Conservation (phyloP, 164 flowering plant genomes). For the Hamamelis virginiana region DNA sequence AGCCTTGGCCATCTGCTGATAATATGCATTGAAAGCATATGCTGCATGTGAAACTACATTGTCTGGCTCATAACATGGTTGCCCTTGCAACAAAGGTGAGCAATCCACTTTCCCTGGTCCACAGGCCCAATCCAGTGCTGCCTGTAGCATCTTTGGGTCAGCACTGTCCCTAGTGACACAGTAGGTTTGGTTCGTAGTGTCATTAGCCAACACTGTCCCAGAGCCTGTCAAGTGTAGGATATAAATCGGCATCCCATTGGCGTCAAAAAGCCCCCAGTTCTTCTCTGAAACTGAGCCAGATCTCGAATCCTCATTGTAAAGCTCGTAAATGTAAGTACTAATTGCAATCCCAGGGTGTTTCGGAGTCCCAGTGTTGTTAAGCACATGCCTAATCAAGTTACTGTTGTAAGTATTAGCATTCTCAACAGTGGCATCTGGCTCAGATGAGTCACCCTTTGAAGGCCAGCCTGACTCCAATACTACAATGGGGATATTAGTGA, state of each 20-base stretch:
- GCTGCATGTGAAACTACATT: constrained; percentile 69
- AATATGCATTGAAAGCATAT: constrained; percentile 84
- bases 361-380: constrained; percentile 86
- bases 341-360: constrained; percentile 79
- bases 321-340: constrained; percentile 86
- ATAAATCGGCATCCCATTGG: constrained; percentile 65
- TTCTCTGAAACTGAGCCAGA: constrained; percentile 75
- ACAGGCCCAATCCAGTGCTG: constrained; percentile 94
- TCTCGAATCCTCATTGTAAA: constrained; percentile 79
- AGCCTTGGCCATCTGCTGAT: constrained; percentile 61
- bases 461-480: constrained; percentile 92
- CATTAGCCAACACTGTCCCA: constrained; percentile 78
- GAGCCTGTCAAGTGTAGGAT: constrained; percentile 64
- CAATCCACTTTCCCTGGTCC: constrained; percentile 92
- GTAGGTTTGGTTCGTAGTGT: constrained; percentile 80
- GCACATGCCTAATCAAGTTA: constrained; percentile 73
- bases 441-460: constrained; percentile 68
- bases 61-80: constrained; percentile 82
- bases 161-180: constrained; percentile 69
- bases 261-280: constrained; percentile 90
- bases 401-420: constrained; percentile 89
- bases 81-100: constrained; percentile 66
- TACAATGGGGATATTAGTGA: constrained; percentile 65
- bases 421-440: constrained; percentile 68
- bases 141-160: constrained; percentile 80